phyloP scores from a whole-genome alignment of 352 stramenopile genomes.

The Pythium grandisporangium region DNA sequence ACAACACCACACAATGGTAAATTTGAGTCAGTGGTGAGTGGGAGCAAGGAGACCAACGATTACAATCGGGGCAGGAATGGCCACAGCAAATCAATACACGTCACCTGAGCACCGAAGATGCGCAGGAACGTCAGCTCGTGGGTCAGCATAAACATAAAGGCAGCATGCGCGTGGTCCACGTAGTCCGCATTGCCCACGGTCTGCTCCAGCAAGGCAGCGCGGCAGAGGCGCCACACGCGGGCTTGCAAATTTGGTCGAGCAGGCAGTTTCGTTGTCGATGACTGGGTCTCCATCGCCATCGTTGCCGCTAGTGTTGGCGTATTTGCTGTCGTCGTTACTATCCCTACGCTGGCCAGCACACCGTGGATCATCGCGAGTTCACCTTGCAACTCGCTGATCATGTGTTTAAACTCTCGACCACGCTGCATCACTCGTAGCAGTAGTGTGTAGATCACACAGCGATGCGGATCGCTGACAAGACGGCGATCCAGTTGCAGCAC shows the following conservation, averaged over 20 bases:
- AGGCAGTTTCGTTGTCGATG: constrained; percentile 1
- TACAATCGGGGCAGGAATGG: too few species aligned
- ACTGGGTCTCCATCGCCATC: constrained; percentile 8
- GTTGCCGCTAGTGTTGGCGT: constrained; percentile 5
- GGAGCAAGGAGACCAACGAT: too few species aligned
- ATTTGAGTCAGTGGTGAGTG: too few species aligned
- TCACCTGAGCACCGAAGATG: constrained; percentile 48
- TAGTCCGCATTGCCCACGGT: constrained; percentile 32
- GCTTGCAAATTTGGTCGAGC: constrained; percentile 10
- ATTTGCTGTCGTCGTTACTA: too few species aligned
- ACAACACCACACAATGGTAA: too few species aligned
- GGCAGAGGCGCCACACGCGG: constrained; percentile 20
- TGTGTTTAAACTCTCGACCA: constrained; percentile 25
- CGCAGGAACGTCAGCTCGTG: constrained; percentile 19
- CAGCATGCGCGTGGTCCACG: constrained; percentile 15
- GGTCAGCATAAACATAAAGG: constrained; percentile 34
- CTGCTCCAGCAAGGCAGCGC: constrained; percentile 44
- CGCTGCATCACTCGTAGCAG: constrained; percentile 31
- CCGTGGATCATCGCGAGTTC: constrained; percentile 35
- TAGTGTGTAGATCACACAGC: constrained; percentile 23
- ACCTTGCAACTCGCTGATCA: constrained; percentile 31
- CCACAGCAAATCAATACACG: too few species aligned
- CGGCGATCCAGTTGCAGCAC: constrained; percentile 16
- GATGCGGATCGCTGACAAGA: constrained; percentile 9
- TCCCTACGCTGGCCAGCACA: constrained; percentile 19